Conservation (phyloP, 1,139 yeast genomes). For the Ogataea hybrid region DNA sequence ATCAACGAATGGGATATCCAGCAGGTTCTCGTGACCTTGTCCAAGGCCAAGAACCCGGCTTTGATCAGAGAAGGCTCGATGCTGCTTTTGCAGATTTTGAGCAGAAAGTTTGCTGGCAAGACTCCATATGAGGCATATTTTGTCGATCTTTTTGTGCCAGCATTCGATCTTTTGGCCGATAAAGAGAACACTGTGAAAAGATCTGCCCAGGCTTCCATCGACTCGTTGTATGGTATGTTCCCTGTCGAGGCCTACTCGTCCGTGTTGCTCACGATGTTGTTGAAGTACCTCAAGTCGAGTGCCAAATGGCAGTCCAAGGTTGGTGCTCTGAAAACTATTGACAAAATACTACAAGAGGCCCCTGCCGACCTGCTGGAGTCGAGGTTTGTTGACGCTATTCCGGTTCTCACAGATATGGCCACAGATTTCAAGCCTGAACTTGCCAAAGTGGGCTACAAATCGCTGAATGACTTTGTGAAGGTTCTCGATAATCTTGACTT, state of each 20-base stretch:
- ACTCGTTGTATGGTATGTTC: conserved; percentile 63
- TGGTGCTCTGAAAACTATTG: conserved; percentile 72
- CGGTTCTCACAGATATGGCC: conserved; percentile 82
- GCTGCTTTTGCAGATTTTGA: conserved; percentile 65
- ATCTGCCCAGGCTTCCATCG: conserved; percentile 72
- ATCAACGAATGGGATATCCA: conserved; percentile 65
- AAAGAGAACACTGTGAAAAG: conserved; percentile 85
- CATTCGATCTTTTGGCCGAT: conserved; percentile 70
- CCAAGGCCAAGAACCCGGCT: conserved; percentile 72
- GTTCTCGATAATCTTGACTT: conserved; percentile 91
- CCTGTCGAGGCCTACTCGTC: conserved; percentile 82
- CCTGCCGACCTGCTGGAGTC: conserved; percentile 85
- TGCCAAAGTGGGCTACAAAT: conserved; percentile 76
- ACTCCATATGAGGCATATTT: conserved; percentile 77
- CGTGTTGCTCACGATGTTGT: conserved; percentile 57
- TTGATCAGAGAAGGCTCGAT: conserved; percentile 75
- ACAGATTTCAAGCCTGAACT: conserved; percentile 97
- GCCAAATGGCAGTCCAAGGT: conserved; percentile 94
- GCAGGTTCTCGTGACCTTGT: conserved; percentile 61
- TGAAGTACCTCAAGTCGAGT: conserved; percentile 67
- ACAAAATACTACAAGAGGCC: conserved; percentile 71
- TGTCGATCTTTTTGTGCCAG: conserved; percentile 52
- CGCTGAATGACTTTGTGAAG: conserved; percentile 69
- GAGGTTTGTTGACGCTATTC: conserved; percentile 75
- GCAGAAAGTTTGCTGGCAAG: conserved; percentile 61